These are phyloP conservation scores for Pyricularia pennisetigena DNA, from an alignment of 2,329 filamentous ascomycete genomes.

Conservation along the genomic window DNA sequence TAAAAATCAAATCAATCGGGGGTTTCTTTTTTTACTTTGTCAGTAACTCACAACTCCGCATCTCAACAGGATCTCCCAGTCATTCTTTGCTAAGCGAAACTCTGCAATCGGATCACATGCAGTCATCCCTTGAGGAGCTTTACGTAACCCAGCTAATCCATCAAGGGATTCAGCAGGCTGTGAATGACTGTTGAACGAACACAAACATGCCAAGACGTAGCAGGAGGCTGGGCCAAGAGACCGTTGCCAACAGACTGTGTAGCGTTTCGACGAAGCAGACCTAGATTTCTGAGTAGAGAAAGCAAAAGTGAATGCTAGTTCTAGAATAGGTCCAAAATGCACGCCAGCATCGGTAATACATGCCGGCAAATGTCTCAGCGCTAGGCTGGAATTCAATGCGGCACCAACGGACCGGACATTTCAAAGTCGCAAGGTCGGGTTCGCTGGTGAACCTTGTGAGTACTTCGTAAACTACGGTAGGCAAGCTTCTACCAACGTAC, in stretches of 20 bases:
- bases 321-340: background rate
- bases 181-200: background rate
- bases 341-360: background rate
- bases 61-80: background rate
- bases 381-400: background rate
- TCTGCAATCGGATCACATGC: background rate
- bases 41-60: background rate
- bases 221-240: background rate
- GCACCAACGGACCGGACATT: background rate
- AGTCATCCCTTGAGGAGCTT: background rate
- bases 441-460: background rate
- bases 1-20: background rate
- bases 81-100: background rate
- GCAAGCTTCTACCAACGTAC: background rate
- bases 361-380: background rate
- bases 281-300: background rate
- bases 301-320: background rate
- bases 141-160: background rate
- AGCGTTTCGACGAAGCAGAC: background rate
- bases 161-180: background rate
- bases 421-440: background rate
- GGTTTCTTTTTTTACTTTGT: background rate
- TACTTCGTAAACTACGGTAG: too few relatives aligned
- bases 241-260: background rate
- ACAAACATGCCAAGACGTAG: background rate